Percentiles rank a stretch among this genome's conserved stretches.
phyloP scores from a whole-genome alignment of 345 rosid genomes.

The Eucalyptus brandiana region DNA sequence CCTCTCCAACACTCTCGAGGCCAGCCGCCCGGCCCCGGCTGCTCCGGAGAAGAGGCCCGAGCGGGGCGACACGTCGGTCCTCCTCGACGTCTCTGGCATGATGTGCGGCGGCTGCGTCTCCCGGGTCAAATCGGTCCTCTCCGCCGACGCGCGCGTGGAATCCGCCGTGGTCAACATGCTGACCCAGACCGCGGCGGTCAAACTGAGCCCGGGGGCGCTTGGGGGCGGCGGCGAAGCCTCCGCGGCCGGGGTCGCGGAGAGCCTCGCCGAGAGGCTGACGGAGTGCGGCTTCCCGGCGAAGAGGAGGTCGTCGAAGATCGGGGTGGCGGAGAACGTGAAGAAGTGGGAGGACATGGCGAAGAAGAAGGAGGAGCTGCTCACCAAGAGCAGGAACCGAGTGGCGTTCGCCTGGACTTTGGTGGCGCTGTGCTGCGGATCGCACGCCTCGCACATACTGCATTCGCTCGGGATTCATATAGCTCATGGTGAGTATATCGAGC shows the following conservation, averaged over 20 bases:
- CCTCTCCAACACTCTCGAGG: conserved; percentile 34
- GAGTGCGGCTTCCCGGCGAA: conserved; percentile 78
- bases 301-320: conserved; percentile 37
- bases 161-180: conserved; percentile 85
- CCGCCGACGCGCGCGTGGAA: conserved; percentile 69
- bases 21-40: conserved; percentile 18
- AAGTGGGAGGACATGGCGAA: conserved; percentile 72
- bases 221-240: conserved; percentile 7
- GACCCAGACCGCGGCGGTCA: conserved; percentile 83
- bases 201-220: conserved; percentile 23
- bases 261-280: conserved; percentile 58
- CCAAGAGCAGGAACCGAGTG: conserved; percentile 74
- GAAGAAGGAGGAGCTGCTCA: conserved; percentile 71
- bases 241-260: conserved; percentile 34
- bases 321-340: conserved; percentile 65
- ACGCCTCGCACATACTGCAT: conserved; percentile 78
- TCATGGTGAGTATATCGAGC: conserved; percentile 35
- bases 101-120: conserved; percentile 95
- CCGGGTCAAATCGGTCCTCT: conserved; percentile 64
- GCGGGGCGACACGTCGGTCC: conserved; percentile 17
- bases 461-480: conserved; percentile 79
- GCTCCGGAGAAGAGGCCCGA: conserved; percentile 3
- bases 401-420: conserved; percentile 93
- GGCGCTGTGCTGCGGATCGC: conserved; percentile 93
- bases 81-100: conserved; percentile 79